phyloP scores from a whole-genome alignment of 2,329 filamentous ascomycete species.

The Zymoseptoria brevis region DNA sequence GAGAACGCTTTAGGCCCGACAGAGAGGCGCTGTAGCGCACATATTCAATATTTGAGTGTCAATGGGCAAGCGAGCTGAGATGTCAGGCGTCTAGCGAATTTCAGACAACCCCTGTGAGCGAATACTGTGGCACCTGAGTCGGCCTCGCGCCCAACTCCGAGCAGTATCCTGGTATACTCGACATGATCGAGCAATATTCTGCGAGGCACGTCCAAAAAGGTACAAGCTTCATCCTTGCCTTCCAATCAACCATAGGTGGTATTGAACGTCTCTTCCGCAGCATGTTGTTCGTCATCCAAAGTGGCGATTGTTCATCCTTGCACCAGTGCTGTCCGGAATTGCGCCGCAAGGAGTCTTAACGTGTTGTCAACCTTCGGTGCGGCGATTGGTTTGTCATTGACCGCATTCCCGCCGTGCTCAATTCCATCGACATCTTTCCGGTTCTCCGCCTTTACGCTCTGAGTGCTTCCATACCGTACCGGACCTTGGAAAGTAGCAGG shows the following conservation, averaged over 20 bases:
- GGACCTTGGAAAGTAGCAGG: constrained; percentile 47
- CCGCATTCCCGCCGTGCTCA: constrained; percentile 21
- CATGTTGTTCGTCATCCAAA: not conserved
- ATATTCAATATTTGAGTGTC: not conserved
- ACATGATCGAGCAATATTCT: not conserved
- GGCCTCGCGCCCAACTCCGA: not conserved
- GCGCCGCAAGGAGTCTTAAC: constrained; percentile 25
- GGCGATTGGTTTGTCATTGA: constrained; percentile 21
- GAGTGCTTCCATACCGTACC: constrained; percentile 38
- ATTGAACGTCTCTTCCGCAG: not conserved
- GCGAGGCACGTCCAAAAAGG: not conserved
- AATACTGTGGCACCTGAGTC: not conserved
- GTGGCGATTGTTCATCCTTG: constrained; percentile 5
- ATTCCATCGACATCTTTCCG: constrained; percentile 30
- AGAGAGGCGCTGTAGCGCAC: not conserved
- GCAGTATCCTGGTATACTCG: not conserved
- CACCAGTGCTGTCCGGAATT: constrained; percentile 29
- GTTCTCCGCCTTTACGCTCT: constrained; percentile 31
- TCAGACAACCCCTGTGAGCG: not conserved
- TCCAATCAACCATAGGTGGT: not conserved
- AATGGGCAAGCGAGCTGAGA: not conserved
- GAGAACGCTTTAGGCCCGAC: no score
- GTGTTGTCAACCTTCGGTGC: constrained; percentile 26
- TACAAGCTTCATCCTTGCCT: not conserved
- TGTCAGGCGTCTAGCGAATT: not conserved